Evolutionary conservation across 805 yeast species (phyloP), one percentile per base, ranked within the genome.

Genomic region (Blastobotrys muscicola): DNA sequence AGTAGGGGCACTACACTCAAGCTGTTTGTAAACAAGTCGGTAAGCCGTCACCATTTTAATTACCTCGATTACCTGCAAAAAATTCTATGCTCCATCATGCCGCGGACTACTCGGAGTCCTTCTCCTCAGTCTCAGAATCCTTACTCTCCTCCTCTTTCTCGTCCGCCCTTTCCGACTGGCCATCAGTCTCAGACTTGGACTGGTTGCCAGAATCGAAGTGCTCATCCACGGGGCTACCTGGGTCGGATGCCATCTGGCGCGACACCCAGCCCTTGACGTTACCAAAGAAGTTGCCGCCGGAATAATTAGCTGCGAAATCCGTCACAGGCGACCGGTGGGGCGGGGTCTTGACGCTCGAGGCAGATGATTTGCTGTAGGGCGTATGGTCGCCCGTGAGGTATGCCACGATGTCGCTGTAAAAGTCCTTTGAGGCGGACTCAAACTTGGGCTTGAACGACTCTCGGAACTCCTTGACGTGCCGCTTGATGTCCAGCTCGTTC

Each of bases 401-500:
- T 2, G 57, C 53, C 42, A 59, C 50, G 23, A 89, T 82, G 60
- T 89, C 95, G 49, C 83, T 79, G 61, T 87, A 87, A 41, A 87
- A 66, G 61, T 87, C 96, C 56, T 76, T 77, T 2, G 94, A 82
- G 4, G 82, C 83, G 50, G 75, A 78, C 61, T 82, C 63, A 10
- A 49, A 48, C 55, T 85, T 81, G 59, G 77, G 80, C 60, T 78
- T 78, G 82, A 92, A 84, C 54, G 85, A 85, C 16, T 83, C 75
- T 53, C 96, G 72, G 67, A 92, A 90, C 50, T 86, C 95, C 49
- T 69, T 76, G 48, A 92, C 82, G 59, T 89, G 95, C 54, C 87
- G 85, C 62, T 85, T 87, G 66, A 92, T 75, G 50, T 92, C 98
- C 54, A 92, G 71, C 67, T 92, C 98, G 63, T 92, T 92, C 65